Base-by-base conservation (phyloP, 768 basidiomycete species). In the Solioccasus polychromus region DNA sequence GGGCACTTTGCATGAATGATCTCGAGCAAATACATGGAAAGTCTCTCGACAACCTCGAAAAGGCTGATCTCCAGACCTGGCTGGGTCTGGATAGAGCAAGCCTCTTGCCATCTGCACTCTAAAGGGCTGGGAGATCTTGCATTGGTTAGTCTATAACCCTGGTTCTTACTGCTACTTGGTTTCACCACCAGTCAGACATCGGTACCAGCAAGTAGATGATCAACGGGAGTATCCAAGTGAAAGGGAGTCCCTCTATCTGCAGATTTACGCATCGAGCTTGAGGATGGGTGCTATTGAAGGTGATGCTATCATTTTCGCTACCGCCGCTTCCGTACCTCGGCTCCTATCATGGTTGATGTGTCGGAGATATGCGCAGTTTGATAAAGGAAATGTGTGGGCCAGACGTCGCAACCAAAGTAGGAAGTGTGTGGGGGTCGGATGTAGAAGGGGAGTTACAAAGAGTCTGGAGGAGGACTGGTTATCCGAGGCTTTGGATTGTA, bases 351-450 rank as follows among this genome's bases (percentile, higher is more conserved):
- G 25, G 15, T 26, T n/a, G n/a, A n/a, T n/a, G n/a, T 1, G 72
- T 74, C 45, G 76, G 75, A 8, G 72, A 78, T 52, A 53, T 73
- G 5, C 65, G 63, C 17, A 60, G 63, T 15, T 64, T 70, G 7
- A 55, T 79, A 24, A 59, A 60, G 42, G 57, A 64, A 18, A 60
- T 84, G 6, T 74, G 77, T 42, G 80, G 77, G 0, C 63, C 72
- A 3, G 71, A 74, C 18, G 58, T 78, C 8, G 70, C 65, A 2
- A 51, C 68, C 30, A 67, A 70, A 57, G 67, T 82, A 47, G 71
- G 75, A 43, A 69, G 72, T n/a, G 61, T 85, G 14, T 80, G 84
- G 86, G 79, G 85, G 29, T 54, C 88, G 45, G 74, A 84, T 59
- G 63, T 68, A 31, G 82, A 90, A 64, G 82, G 83, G 2, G 83